phyloP scores from a whole-genome alignment of 805 yeast species.

The Saccharomycopsis fermentans region DNA sequence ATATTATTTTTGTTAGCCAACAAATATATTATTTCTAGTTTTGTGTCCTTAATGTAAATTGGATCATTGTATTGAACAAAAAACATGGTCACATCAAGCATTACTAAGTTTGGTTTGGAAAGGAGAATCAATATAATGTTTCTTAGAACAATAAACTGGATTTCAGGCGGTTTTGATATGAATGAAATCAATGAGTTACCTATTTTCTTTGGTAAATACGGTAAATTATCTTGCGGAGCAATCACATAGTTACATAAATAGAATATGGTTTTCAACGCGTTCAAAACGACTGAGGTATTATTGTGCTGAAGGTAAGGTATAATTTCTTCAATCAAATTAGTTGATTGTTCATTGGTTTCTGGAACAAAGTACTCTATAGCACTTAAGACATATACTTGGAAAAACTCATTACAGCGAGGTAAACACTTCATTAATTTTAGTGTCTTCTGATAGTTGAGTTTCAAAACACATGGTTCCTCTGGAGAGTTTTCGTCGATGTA shows the following conservation, averaged over 20 bases:
- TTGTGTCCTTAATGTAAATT: conserved; percentile 79
- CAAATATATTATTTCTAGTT: conserved; percentile 74
- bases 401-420: conserved; percentile 49
- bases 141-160: conserved; percentile 73
- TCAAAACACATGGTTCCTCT: conserved; percentile 33
- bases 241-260: conserved; percentile 66
- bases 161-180: conserved; percentile 67
- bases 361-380: conserved; percentile 65
- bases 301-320: conserved; percentile 71
- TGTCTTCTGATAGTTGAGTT: conserved; percentile 42
- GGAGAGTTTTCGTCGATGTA: conserved; percentile 49
- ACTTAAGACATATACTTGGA: conserved; percentile 55
- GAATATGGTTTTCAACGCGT: conserved; percentile 60
- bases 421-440: conserved; percentile 30
- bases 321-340: conserved; percentile 49
- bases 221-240: conserved; percentile 43
- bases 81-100: conserved; percentile 66
- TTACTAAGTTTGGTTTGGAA: conserved; percentile 48
- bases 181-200: conserved; percentile 62
- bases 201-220: conserved; percentile 44
- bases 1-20: conserved; percentile 60
- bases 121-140: conserved; percentile 69
- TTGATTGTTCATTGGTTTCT: conserved; percentile 53
- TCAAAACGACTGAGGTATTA: conserved; percentile 72
- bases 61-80: conserved; percentile 82